These are phyloP conservation scores for Fusarium humuli DNA, from an alignment of 2,329 filamentous ascomycete genomes.

Conservation along the genomic window DNA sequence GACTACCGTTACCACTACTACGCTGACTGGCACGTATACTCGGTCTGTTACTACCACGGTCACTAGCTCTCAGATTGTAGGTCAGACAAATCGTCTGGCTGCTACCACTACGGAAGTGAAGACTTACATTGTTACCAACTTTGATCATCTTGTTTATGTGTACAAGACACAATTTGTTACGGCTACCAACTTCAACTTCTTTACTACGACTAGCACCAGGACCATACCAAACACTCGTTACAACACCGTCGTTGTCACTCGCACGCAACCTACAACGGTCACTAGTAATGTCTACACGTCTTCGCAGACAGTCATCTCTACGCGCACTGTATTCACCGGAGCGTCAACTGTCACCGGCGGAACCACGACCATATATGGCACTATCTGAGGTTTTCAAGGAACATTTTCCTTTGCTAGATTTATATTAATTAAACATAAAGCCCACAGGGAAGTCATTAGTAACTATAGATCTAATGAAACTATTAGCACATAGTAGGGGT, in stretches of 20 bases:
- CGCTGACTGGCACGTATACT: fast-evolving
- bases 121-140: not conserved
- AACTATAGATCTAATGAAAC: too few relatives aligned
- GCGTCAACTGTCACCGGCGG: not conserved
- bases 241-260: not conserved
- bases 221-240: not conserved
- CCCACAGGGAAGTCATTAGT: too few relatives aligned
- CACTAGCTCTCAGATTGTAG: not conserved
- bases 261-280: not conserved
- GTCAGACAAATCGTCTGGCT: not conserved
- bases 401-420: too few relatives aligned
- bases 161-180: not conserved
- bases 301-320: not conserved
- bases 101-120: not conserved
- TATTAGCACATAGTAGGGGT: too few relatives aligned
- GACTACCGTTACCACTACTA: not conserved
- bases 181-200: not conserved
- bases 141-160: not conserved
- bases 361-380: not conserved
- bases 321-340: not conserved
- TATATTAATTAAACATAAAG: too few relatives aligned
- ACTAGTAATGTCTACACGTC: not conserved
- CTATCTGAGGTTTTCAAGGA: not conserved
- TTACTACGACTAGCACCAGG: not conserved
- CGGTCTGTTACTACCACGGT: not conserved